Evolutionary conservation across 108 stramenopile species (phyloP).

Genomic region (Schizochytrium sp.): DNA sequence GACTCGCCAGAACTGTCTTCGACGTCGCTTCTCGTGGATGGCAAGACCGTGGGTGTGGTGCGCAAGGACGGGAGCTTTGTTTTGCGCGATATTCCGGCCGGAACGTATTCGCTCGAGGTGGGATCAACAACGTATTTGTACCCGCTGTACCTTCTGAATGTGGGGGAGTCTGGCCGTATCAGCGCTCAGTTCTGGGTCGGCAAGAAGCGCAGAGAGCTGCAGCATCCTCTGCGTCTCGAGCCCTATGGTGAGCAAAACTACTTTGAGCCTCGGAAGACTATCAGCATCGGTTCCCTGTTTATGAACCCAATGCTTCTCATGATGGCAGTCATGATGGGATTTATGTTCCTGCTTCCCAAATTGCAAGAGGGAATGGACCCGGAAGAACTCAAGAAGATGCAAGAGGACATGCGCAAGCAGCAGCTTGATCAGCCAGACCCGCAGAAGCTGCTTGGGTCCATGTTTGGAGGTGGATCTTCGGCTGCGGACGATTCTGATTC

Average conservation of each 20-base stretch:
- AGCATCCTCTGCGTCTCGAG: background rate
- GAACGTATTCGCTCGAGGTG: background rate
- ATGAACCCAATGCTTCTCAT: slow-evolving; percentile 13
- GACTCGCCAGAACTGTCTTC: background rate
- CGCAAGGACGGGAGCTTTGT: background rate
- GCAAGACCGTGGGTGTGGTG: background rate
- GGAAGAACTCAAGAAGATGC: slow-evolving; percentile 10
- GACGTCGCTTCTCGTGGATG: background rate
- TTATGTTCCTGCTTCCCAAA: background rate
- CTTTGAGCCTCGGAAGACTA: background rate
- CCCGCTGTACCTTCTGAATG: background rate
- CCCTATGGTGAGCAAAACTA: background rate
- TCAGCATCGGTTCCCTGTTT: background rate
- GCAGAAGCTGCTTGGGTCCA: background rate
- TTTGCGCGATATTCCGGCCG: background rate
- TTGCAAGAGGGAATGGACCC: background rate
- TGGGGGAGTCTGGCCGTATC: background rate
- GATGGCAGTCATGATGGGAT: background rate
- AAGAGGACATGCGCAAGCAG: background rate
- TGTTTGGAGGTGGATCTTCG: background rate
- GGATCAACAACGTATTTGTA: background rate
- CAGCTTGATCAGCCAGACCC: background rate
- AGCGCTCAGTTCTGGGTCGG: background rate
- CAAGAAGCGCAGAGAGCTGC: background rate
- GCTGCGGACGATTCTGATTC: background rate